Base-by-base conservation (phyloP, 345 rosid genomes). In the Citrus reticulata region DNA sequence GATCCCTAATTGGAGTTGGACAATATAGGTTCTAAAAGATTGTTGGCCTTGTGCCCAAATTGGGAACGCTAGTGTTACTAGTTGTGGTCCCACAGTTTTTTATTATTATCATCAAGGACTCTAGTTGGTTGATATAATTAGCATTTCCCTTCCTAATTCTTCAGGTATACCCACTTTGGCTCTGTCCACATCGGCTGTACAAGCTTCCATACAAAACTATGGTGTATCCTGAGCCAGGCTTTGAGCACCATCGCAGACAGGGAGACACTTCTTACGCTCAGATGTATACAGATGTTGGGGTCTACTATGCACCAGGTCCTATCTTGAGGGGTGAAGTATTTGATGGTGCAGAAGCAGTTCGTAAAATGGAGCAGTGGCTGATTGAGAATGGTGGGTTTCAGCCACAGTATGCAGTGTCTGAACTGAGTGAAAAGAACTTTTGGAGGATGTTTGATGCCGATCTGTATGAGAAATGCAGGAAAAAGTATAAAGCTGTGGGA, bases 341-440 rank as follows among this genome's bases (percentile, higher is more conserved):
- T 74, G 98, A 97, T 25, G 99, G 99, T 6, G 80, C 94, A 0
- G 96, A 85, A 60, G 98, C 99, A 0, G 99, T 94, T 46, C 94
- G 98, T 67, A 84, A 34, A 70, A 60, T 97, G 96, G 99, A 97
- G 94, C 75, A 82, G 49, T 97, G 98, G 98, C 82, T 97, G 91
- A 92, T 93, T 0, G 97, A 94, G 80, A 97, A 97, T 92, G 91
- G 89, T 7, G 90, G 99, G 8, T 97, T 81, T 86, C 98, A 94
- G 90, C 98, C 99, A 17, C 99, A 94, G 81, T 97, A 97, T 40
- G 96, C 98, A 0, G 99, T 95, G 70, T 95, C 99, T 2, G 99
- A 95, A 88, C 91, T 95, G 19, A 87, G 25, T 5, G 99, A 93
- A 86, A 93, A 92, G 89, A 87, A 84, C 37, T 95, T 95, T 90